phyloP scores from a whole-genome alignment of 805 yeast species.

The Ogataea angusta region DNA sequence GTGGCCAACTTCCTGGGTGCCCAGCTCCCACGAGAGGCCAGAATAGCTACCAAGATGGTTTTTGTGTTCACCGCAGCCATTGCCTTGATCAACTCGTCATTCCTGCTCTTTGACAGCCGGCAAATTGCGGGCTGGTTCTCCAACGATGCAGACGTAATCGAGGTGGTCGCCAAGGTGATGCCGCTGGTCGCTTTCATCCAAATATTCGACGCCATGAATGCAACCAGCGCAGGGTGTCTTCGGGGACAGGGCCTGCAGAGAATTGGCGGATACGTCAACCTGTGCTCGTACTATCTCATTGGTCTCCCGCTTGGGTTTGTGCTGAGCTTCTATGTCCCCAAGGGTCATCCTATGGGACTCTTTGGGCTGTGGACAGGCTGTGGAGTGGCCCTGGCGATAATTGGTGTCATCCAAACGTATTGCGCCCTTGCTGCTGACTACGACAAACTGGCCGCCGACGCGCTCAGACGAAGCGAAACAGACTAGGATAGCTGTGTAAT shows the following conservation, averaged over 20 bases:
- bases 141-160: conserved; percentile 29
- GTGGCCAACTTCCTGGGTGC: conserved; percentile 78
- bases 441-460: conserved; percentile 47
- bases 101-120: conserved; percentile 25
- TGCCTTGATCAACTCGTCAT: conserved; percentile 25
- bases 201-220: conserved; percentile 46
- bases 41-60: conserved; percentile 27
- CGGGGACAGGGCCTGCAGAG: conserved; percentile 59
- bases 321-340: conserved; percentile 49
- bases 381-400: conserved; percentile 34
- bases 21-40: conserved; percentile 30
- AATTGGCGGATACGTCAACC: conserved; percentile 51
- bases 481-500: conserved; percentile 14
- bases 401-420: conserved; percentile 49
- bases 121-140: conserved; percentile 32
- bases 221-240: conserved; percentile 51
- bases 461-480: conserved; percentile 34
- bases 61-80: conserved; percentile 24
- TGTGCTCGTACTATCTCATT: conserved; percentile 61
- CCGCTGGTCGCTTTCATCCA: conserved; percentile 38
- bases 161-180: conserved; percentile 25
- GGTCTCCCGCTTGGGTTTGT: conserved; percentile 66
- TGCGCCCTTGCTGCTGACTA: conserved; percentile 47
- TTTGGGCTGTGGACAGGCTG: conserved; percentile 37
- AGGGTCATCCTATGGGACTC: conserved; percentile 34